These are phyloP conservation scores for Fusarium tuaranense DNA, from an alignment of 2,329 filamentous ascomycete species.

Conservation along the genomic window DNA sequence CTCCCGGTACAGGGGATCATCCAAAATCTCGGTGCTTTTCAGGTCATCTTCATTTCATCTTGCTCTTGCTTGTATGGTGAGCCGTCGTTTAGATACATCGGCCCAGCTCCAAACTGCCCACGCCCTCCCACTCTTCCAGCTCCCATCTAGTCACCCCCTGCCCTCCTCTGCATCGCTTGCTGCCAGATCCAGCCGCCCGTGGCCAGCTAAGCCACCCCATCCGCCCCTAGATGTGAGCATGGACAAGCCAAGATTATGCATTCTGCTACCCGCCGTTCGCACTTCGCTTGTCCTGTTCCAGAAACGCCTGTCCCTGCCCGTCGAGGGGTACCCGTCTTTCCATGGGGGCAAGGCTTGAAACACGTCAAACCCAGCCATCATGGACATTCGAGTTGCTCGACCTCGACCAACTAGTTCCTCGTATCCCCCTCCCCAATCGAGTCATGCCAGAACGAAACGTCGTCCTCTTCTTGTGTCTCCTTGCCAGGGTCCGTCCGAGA, in stretches of 20 bases:
- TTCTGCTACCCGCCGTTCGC: slow-evolving; percentile 18
- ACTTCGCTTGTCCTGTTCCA: slow-evolving; percentile 5
- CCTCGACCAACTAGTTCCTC: slow-evolving; percentile 1
- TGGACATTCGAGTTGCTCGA: neutral
- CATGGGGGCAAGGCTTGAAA: neutral
- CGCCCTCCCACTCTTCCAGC: neutral
- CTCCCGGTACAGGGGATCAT: neutral
- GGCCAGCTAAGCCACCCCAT: slow-evolving; percentile 21
- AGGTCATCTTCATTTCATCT: neutral
- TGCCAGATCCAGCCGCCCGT: slow-evolving; percentile 25
- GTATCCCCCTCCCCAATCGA: neutral
- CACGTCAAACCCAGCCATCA: neutral
- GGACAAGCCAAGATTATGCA: slow-evolving; percentile 25
- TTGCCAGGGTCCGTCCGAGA: neutral
- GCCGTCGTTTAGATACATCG: neutral
- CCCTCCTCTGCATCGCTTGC: slow-evolving; percentile 13
- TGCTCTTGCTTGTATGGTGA: neutral
- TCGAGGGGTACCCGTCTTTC: neutral
- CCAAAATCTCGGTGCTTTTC: neutral
- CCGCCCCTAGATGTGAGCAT: slow-evolving; percentile 16
- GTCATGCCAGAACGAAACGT: neutral
- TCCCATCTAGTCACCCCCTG: neutral
- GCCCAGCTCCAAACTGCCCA: neutral
- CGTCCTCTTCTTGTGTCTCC: neutral
- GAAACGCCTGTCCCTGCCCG: neutral